These are phyloP conservation scores for Candida sithepensis DNA, from an alignment of 805 yeast species.

Conservation along the genomic window DNA sequence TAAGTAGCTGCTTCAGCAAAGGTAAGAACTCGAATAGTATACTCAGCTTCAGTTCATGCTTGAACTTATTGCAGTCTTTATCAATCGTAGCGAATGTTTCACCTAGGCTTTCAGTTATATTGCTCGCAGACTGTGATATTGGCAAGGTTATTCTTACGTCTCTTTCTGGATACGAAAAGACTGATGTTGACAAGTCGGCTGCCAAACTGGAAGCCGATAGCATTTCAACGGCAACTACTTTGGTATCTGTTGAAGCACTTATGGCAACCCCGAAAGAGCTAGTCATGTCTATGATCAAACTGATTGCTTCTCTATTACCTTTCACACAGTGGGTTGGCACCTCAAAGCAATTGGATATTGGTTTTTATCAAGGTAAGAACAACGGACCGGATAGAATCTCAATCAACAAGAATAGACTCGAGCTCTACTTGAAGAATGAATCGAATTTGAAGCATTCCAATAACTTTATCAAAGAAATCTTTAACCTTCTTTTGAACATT, in stretches of 20 bases:
- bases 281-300: constrained; percentile 47
- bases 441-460: constrained; percentile 15
- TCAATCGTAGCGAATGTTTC: constrained; percentile 42
- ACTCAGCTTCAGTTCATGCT: constrained; percentile 35
- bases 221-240: not conserved
- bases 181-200: constrained; percentile 9
- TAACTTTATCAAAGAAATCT: constrained; percentile 42
- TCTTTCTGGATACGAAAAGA: constrained; percentile 47
- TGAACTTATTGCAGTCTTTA: constrained; percentile 42
- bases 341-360: constrained; percentile 19
- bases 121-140: constrained; percentile 47
- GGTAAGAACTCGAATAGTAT: constrained; percentile 24
- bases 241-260: constrained; percentile 59
- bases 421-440: constrained; percentile 27
- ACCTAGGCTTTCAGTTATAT: constrained; percentile 36
- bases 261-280: constrained; percentile 74
- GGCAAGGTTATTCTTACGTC: constrained; percentile 47
- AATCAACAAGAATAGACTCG: constrained; percentile 32
- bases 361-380: constrained; percentile 29
- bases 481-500: constrained; percentile 54
- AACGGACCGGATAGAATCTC: constrained; percentile 19
- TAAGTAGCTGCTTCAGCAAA: constrained; percentile 28
- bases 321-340: constrained; percentile 15
- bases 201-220: not conserved
- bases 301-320: constrained; percentile 61